Evolutionary conservation across 371 early-diverging fungal genomes (phyloP), one percentile per base, ranked within the genome.

Genomic region (Circinella umbellata): DNA sequence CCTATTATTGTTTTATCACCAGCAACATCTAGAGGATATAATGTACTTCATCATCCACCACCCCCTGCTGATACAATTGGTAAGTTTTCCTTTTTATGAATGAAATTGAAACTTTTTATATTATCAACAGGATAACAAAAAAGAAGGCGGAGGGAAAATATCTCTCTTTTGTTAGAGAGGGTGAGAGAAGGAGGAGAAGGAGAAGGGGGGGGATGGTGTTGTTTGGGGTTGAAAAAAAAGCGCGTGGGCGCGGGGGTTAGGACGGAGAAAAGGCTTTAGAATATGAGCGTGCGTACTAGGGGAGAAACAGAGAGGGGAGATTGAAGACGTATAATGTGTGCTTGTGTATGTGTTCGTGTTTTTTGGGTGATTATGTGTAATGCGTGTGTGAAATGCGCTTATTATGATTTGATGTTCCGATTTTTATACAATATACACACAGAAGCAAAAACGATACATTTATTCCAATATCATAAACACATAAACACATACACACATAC

Each of bases 31-130:
- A 64, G 65, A 64, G 65, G 65, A 1, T 64, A 64, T 34, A 53
- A 36, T 13, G 18, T 49, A 4, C 65, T 64, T 53, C 34, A 49
- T 15, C 65, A 37, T 34, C n/a, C n/a, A 37, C 65, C 65, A 51
- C 65, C 65, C 8, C 65, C 65, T 60, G 48, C 51, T 60, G 37
- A 70, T 61, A 66, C 20, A 42, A 57, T 53, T 47, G 51, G 62
- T 57, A 60, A 67, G 39, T 42, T 42, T 42, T 42, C 11, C 11
- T 42, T 42, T 42, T 11, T 42, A 42, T 9, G 6, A 11, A 42
- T 42, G 6, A 42, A 9, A 42, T 9, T 42, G 42, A 42, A 42
- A 42, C 6, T 42, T 42, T 27, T 27, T 27, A 27, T 27, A 27
- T 27, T 13, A 15, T 20, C 3, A 47, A 47, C 47, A 47, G 27